A percentile compares a stretch with the other conserved stretches of the same genome.
phyloP scores from a whole-genome alignment of 139 green algal species.

The Astrephomene gubernaculifera region DNA sequence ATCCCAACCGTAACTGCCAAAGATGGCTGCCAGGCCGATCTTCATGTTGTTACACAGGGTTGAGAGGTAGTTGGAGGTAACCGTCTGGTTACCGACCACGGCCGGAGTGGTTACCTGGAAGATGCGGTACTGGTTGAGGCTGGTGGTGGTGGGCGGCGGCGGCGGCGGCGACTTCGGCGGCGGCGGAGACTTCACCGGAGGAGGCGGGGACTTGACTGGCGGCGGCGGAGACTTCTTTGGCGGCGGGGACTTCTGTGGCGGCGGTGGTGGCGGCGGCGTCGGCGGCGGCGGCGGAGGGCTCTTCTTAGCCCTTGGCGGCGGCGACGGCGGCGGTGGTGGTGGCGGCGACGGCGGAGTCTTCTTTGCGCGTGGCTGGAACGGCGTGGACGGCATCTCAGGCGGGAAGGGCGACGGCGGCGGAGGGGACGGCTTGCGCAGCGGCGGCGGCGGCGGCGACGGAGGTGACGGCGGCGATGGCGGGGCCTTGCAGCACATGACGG shows the following conservation, averaged over 20 bases:
- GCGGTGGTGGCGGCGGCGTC: background rate
- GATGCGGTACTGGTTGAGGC: background rate
- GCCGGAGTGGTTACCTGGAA: conserved; percentile 4
- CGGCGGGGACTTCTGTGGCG: background rate
- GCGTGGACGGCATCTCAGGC: background rate
- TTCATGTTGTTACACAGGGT: conserved; percentile 17
- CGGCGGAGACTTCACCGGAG: background rate
- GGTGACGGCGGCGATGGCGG: background rate
- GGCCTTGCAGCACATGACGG: background rate
- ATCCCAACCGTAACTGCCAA: conserved; percentile 21
- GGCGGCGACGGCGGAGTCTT: background rate
- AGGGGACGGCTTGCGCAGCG: background rate
- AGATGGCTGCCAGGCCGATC: conserved; percentile 6
- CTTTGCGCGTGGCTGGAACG: background rate
- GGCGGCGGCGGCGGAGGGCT: conserved; percentile 7
- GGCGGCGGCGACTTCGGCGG: conserved; percentile 5
- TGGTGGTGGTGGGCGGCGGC: background rate
- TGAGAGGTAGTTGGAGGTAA: background rate
- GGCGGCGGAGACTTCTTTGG: background rate
- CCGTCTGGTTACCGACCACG: background rate
- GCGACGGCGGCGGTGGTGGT: background rate
- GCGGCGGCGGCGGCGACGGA: conserved; percentile 4
- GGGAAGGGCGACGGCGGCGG: background rate
- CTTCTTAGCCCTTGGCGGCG: too few species aligned
- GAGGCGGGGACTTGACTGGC: background rate